Conservation (phyloP, 768 basidiomycete genomes). For the Trametes villosa region DNA sequence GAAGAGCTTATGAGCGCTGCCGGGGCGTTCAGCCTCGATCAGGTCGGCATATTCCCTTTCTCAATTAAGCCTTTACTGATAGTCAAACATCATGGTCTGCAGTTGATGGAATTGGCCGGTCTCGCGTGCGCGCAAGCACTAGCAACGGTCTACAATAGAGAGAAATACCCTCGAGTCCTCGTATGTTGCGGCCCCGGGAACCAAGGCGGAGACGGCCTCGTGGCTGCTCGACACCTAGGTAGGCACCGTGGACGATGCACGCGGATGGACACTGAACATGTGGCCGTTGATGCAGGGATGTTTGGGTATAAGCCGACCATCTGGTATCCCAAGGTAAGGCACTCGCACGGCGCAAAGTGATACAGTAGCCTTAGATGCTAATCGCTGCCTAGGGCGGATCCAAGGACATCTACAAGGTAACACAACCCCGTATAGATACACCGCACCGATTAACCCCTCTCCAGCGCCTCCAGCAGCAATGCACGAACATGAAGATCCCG, state of each 20-base stretch:
- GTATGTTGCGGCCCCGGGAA: conserved; percentile 98
- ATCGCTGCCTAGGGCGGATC: conserved; percentile 70
- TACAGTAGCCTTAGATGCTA: too few species aligned
- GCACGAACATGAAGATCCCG: conserved; percentile 90
- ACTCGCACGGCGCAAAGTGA: neutral
- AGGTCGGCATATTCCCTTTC: conserved; percentile 49
- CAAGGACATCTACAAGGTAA: conserved; percentile 94
- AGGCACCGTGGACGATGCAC: conserved; percentile 5
- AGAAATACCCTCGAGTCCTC: conserved; percentile 76
- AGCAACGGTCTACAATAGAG: conserved; percentile 72
- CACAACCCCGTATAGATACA: neutral
- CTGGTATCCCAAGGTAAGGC: conserved; percentile 87
- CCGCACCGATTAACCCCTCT: neutral
- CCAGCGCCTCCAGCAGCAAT: conserved; percentile 84
- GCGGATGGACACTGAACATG: neutral
- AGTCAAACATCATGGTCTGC: conserved; percentile 1
- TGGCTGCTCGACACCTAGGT: conserved; percentile 95
- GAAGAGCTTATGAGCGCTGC: conserved; percentile 86
- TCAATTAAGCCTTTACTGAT: neutral
- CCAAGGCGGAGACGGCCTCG: conserved; percentile 96
- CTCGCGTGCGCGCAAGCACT: conserved; percentile 91
- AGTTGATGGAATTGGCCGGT: conserved; percentile 98
- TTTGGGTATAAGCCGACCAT: conserved; percentile 90
- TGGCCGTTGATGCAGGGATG: conserved; percentile 58
- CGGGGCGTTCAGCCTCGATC: conserved; percentile 96